phyloP scores from a whole-genome alignment of 768 basidiomycete species.

The Coprinopsis sp. region DNA sequence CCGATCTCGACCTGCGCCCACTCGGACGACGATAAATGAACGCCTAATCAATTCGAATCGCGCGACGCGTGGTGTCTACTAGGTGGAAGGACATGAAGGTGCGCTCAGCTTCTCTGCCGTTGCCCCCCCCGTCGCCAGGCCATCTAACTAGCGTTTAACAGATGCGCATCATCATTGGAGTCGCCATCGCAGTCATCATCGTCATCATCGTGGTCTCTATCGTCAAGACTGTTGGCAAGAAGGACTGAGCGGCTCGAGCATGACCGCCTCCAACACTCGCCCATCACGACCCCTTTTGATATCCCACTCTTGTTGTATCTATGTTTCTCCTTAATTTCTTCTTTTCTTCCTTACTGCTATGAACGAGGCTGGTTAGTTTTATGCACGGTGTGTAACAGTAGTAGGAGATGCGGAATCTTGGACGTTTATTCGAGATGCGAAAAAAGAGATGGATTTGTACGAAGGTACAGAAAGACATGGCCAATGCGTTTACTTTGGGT shows the following conservation, averaged over 20 bases:
- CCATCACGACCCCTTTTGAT: slow-evolving; percentile 11
- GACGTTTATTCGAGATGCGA: no score
- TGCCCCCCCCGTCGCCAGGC: background rate
- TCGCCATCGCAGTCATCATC: slow-evolving; percentile 85
- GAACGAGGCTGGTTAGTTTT: slow-evolving; percentile 1
- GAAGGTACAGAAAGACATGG: background rate
- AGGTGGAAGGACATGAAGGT: slow-evolving; percentile 99
- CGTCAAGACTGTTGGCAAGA: slow-evolving; percentile 56
- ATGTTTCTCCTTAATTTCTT: slow-evolving; percentile 22
- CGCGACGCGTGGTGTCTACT: no score
- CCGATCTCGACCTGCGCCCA: no score
- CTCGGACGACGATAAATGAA: no score
- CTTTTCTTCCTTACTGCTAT: slow-evolving; percentile 10
- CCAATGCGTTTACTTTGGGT: no score
- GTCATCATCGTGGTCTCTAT: slow-evolving; percentile 95
- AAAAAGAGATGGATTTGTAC: background rate
- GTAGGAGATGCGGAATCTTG: slow-evolving; percentile 2
- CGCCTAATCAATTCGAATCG: no score
- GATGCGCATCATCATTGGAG: slow-evolving; percentile 97
- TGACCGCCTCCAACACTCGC: slow-evolving; percentile 6
- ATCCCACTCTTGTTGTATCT: slow-evolving; percentile 26
- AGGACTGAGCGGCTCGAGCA: background rate
- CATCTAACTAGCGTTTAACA: slow-evolving; percentile 21
- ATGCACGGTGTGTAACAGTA: slow-evolving; percentile 1
- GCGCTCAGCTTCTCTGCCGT: slow-evolving; percentile 16